Conservation (phyloP, 495 filamentous ascomycete species). For the Lichina pygmaea region DNA sequence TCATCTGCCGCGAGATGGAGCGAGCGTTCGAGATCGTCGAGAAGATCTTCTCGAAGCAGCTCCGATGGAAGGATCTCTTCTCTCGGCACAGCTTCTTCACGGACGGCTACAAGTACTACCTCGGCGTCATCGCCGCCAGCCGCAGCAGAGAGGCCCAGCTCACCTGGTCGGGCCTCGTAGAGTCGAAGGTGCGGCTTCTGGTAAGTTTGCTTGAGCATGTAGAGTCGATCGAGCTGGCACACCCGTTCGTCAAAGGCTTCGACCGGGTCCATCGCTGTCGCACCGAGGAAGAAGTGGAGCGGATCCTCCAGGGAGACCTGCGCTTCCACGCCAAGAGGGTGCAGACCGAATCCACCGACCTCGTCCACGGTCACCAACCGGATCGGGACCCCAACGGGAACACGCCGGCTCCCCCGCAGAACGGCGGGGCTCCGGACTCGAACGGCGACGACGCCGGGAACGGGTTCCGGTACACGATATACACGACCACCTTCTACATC, state of each 20-base stretch:
- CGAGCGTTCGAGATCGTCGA: conserved; percentile 53
- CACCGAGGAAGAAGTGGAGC: conserved; percentile 39
- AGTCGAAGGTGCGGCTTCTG: conserved; percentile 72
- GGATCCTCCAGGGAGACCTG: conserved; percentile 43
- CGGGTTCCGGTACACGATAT: conserved; percentile 24
- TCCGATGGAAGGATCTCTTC: conserved; percentile 71
- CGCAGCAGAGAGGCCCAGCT: conserved; percentile 62
- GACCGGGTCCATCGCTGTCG: conserved; percentile 51
- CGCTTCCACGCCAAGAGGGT: conserved; percentile 33
- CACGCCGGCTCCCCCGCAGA: conserved; percentile 14
- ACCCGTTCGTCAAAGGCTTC: conserved; percentile 82
- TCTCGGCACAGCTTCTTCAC: conserved; percentile 79
- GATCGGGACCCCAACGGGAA: conserved; percentile 23
- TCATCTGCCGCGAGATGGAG: conserved; percentile 61
- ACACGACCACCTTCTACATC: conserved; percentile 73
- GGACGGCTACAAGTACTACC: conserved; percentile 73
- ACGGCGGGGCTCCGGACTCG: conserved; percentile 13
- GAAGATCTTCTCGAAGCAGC: conserved; percentile 46
- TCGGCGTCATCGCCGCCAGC: conserved; percentile 67
- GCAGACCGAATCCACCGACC: conserved; percentile 30
- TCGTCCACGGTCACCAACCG: conserved; percentile 19
- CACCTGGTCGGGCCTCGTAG: conserved; percentile 71
- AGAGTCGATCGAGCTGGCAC: conserved; percentile 49
- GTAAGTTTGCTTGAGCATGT: conserved; percentile 55
- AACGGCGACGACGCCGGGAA: conserved; percentile 15